Conservation (phyloP, 2,329 filamentous ascomycete species). For the Alternaria burnsii region DNA sequence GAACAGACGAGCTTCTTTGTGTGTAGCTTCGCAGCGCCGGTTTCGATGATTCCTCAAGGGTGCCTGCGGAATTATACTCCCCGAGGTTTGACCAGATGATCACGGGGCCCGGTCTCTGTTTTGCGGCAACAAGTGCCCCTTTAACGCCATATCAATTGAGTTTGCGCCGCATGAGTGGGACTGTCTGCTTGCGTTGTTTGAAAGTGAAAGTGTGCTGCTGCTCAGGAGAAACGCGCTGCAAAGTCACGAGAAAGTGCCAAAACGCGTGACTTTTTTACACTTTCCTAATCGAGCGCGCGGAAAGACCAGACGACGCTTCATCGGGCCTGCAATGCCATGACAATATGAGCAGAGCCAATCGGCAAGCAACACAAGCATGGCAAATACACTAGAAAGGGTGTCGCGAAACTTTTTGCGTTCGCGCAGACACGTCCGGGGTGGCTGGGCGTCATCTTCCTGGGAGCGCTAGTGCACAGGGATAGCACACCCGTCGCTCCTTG, state of each 20-base stretch:
- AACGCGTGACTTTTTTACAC: constrained; percentile 17
- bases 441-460: constrained; percentile 12
- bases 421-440: constrained; percentile 21
- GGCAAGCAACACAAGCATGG: constrained; percentile 10
- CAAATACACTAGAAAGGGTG: constrained; percentile 6
- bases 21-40: neutral
- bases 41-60: neutral
- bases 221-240: constrained; percentile 8
- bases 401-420: constrained; percentile 12
- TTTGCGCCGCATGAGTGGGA: neutral
- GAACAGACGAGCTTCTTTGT: constrained; percentile 1
- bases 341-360: constrained; percentile 21
- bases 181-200: neutral
- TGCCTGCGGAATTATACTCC: neutral
- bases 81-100: neutral
- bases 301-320: constrained; percentile 12
- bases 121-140: neutral
- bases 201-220: neutral
- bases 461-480: constrained; percentile 27
- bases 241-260: neutral
- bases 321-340: constrained; percentile 16
- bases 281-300: constrained; percentile 8
- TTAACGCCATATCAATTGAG: neutral
- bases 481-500: constrained; percentile 18
- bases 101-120: neutral